Evolutionary conservation across 78 protist species (phyloP).

Genomic region (Emiliania huxleyi): DNA sequence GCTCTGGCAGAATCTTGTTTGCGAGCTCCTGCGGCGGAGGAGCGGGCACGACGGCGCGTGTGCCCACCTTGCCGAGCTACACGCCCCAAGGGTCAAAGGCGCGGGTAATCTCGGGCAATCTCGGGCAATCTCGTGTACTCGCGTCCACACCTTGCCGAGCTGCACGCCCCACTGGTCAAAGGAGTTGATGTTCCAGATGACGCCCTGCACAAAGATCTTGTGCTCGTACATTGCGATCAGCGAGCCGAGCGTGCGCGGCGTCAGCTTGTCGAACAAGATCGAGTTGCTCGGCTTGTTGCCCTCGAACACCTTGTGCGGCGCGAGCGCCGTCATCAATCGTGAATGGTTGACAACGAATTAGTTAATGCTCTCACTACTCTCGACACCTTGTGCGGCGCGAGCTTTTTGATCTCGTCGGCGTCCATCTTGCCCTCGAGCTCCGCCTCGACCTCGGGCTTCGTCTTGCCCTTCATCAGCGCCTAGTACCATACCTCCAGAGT

Average conservation of each 20-base stretch:
- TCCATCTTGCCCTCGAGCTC: constrained; percentile 63
- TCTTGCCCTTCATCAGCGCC: constrained; percentile 91
- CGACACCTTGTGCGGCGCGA: no score
- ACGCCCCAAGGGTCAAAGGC: no score
- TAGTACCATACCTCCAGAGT: no score
- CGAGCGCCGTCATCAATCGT: no score
- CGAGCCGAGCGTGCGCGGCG: constrained; percentile 80
- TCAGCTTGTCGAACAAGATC: constrained; percentile 72
- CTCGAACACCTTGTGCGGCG: constrained; percentile 60
- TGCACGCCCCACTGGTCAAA: constrained; percentile 98
- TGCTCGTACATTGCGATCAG: constrained; percentile 89
- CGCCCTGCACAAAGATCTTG: constrained; percentile 89
- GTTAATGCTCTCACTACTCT: no score
- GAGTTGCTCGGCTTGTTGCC: constrained; percentile 91
- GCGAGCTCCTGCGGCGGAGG: no score
- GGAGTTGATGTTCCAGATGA: constrained; percentile 91
- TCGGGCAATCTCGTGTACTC: no score
- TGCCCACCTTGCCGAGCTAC: no score
- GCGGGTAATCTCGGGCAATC: no score
- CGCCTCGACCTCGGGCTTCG: constrained; percentile 59
- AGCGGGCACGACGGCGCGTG: no score
- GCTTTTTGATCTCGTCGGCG: neutral
- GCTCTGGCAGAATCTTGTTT: constrained; percentile 30
- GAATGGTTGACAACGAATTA: no score
- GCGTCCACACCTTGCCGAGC: constrained; percentile 97